Evolutionary conservation across 1,139 yeast genomes (phyloP).

Genomic region (Sugiyamaella neomexicana): DNA sequence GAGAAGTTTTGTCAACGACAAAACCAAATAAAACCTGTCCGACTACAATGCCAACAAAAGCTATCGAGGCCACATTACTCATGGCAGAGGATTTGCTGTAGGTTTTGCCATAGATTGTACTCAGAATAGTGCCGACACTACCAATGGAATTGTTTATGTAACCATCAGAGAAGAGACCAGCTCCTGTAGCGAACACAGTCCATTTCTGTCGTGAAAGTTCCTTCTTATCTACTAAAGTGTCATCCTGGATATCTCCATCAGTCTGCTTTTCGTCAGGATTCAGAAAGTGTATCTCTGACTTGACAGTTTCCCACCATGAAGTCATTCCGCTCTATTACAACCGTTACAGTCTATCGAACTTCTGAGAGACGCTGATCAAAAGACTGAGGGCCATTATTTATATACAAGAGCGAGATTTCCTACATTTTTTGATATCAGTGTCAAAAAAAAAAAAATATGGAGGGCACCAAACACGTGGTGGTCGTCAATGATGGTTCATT

Average conservation of each 20-base stretch:
- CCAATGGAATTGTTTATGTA: constrained; percentile 81
- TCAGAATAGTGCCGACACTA: constrained; percentile 69
- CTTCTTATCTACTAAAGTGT: constrained; percentile 27
- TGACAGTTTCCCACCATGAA: neutral
- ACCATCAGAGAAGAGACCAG: constrained; percentile 88
- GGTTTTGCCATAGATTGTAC: constrained; percentile 59
- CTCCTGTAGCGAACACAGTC: constrained; percentile 85
- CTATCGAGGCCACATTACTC: constrained; percentile 76
- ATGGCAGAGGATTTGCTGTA: constrained; percentile 65
- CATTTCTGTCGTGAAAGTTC: constrained; percentile 37
- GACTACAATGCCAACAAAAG: constrained; percentile 83
- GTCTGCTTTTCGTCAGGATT: constrained; percentile 1
- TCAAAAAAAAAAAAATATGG: no score
- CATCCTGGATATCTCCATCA: neutral
- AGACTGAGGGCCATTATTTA: no score
- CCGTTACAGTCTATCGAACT: no score
- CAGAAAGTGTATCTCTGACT: neutral
- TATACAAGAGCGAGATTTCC: no score
- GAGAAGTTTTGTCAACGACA: constrained; percentile 72
- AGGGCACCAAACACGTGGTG: no score
- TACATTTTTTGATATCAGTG: no score
- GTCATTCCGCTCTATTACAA: neutral
- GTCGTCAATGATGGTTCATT: no score
- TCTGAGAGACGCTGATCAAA: no score
- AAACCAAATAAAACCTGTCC: constrained; percentile 81